Conservation (phyloP, 352 stramenopile genomes). For the Pythium myriotylum region DNA sequence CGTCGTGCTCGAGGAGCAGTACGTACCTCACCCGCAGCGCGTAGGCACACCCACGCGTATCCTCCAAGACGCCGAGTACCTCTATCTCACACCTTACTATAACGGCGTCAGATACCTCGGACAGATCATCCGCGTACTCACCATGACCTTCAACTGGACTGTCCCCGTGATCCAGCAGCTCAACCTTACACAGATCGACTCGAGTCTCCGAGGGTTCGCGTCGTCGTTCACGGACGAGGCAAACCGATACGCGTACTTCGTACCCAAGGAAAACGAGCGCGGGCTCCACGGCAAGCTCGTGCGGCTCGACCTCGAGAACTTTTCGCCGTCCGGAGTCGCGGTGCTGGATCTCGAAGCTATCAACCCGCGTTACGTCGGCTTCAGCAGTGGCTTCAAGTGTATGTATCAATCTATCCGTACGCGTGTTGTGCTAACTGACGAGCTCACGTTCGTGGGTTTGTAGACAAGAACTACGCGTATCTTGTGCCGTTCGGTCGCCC, state of each 20-base stretch:
- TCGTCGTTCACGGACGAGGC: slow-evolving; percentile 58
- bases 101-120: slow-evolving; percentile 58
- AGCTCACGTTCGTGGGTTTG: no score
- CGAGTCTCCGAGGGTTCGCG: slow-evolving; percentile 51
- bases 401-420: slow-evolving; percentile 16
- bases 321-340: slow-evolving; percentile 37
- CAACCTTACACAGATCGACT: slow-evolving; percentile 46
- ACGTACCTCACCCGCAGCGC: slow-evolving; percentile 44
- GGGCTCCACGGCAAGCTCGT: slow-evolving; percentile 69
- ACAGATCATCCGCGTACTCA: slow-evolving; percentile 55
- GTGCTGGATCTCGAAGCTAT: slow-evolving; percentile 58
- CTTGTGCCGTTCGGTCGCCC: slow-evolving; percentile 57
- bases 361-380: slow-evolving; percentile 62
- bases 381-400: slow-evolving; percentile 68
- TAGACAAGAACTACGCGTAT: slow-evolving; percentile 68
- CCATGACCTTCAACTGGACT: slow-evolving; percentile 48
- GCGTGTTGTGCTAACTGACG: no score
- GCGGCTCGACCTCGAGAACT: slow-evolving; percentile 52
- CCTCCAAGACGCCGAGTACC: slow-evolving; percentile 51
- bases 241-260: slow-evolving; percentile 70
- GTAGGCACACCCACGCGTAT: slow-evolving; percentile 37
- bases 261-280: slow-evolving; percentile 54
- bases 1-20: slow-evolving; percentile 53
- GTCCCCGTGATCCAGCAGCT: slow-evolving; percentile 59
- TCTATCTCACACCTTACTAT: slow-evolving; percentile 73